Conservation (phyloP, 1,284 basidiomycete species). For the Moesziomyces sp. region DNA sequence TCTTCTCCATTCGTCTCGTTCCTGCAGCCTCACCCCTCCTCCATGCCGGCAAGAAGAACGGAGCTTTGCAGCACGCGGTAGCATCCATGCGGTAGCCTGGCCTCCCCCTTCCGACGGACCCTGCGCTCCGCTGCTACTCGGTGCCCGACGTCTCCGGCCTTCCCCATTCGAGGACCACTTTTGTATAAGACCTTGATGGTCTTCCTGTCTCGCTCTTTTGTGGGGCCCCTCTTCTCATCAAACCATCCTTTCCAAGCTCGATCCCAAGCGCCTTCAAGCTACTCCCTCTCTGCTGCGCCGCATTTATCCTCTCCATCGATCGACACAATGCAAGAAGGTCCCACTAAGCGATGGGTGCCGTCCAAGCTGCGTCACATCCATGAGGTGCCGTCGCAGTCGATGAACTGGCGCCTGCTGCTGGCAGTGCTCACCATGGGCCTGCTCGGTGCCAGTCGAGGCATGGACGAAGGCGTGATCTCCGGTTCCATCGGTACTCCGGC, state of each 20-base stretch:
- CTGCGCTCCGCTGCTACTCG: no score
- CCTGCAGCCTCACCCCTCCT: no score
- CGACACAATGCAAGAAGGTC: neutral
- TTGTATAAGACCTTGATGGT: constrained; percentile 12
- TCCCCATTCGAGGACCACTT: neutral
- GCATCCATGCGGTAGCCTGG: no score
- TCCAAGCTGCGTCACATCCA: constrained; percentile 28
- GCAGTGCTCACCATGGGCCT: constrained; percentile 29
- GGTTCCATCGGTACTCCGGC: constrained; percentile 16
- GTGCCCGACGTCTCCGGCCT: neutral
- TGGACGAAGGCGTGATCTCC: constrained; percentile 34
- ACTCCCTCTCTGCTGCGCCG: no score
- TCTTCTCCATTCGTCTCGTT: no score
- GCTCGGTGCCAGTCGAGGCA: constrained; percentile 31
- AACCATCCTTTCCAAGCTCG: neutral
- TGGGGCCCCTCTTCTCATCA: constrained; percentile 20
- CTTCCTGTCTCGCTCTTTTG: constrained; percentile 1
- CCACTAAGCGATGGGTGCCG: constrained; percentile 16
- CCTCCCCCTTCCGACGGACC: no score
- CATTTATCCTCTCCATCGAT: no score
- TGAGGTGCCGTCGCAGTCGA: constrained; percentile 26
- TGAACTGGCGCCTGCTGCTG: constrained; percentile 35
- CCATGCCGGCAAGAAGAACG: no score
- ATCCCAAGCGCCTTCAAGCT: no score
- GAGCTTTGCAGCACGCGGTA: no score